phyloP scores from a whole-genome alignment of 202 grass and related monocot genomes.

The Setaria italica region DNA sequence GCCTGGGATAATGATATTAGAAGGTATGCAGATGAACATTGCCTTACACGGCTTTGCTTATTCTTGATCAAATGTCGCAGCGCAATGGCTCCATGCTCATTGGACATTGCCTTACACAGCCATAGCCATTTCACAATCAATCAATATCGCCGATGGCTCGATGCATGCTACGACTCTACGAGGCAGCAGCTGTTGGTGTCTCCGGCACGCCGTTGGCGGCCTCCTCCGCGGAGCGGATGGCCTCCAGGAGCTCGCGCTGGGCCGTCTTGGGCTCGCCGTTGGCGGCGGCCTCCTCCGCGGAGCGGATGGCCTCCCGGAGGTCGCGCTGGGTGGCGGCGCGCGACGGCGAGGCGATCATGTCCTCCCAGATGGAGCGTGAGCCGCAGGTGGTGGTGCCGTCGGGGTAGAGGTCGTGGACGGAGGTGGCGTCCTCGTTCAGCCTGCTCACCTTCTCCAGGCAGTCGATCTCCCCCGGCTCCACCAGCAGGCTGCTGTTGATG shows the following conservation, averaged over 20 bases:
- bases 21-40: no score
- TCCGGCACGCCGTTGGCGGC: background rate
- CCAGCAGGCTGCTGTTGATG: constrained; percentile 57
- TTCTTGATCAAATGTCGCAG: no score
- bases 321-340: constrained; percentile 56
- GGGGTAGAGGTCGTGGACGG: constrained; percentile 72
- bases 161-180: background rate
- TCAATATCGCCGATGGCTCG: no score
- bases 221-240: background rate
- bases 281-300: constrained; percentile 45
- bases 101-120: no score
- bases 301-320: constrained; percentile 58
- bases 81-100: no score
- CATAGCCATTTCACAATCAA: no score
- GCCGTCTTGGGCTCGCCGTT: background rate
- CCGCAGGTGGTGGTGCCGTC: constrained; percentile 60
- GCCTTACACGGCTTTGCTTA: no score
- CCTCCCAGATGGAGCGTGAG: constrained; percentile 69
- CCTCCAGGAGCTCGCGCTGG: constrained; percentile 6
- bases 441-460: constrained; percentile 73
- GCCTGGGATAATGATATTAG: no score
- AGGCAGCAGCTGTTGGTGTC: background rate
- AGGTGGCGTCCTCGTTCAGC: constrained; percentile 72
- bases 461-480: constrained; percentile 66
- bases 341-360: constrained; percentile 59